Evolutionary conservation across 148 eudicot genomes (phyloP).

Genomic region (Bassia scoparia): DNA sequence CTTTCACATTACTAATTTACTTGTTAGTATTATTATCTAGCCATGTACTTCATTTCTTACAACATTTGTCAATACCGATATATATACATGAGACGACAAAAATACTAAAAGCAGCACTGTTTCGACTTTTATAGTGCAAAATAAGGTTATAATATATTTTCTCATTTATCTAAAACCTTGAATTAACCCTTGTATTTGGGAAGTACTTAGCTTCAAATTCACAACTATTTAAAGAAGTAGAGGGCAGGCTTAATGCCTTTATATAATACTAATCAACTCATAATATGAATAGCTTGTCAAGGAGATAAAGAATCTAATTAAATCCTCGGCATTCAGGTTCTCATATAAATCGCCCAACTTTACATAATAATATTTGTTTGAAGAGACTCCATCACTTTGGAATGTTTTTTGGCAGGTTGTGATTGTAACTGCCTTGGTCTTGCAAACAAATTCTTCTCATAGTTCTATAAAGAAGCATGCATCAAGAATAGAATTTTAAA

Average conservation of each 20-base stretch:
- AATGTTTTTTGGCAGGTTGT: conserved; percentile 21
- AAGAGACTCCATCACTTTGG: conserved; percentile 18
- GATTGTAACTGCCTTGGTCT: conserved; percentile 19
- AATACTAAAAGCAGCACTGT: no score
- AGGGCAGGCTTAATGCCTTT: background rate
- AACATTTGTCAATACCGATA: no score
- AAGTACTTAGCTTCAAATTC: background rate
- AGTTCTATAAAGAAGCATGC: conserved; percentile 17
- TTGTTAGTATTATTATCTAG: no score
- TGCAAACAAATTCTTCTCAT: conserved; percentile 31
- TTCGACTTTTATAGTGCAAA: no score
- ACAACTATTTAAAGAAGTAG: background rate
- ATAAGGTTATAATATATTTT: no score
- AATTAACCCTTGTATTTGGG: background rate
- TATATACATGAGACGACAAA: no score
- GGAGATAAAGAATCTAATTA: conserved; percentile 27
- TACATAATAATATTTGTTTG: conserved; percentile 18
- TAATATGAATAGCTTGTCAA: conserved; percentile 42
- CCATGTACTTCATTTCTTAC: no score
- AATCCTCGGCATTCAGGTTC: conserved; percentile 25
- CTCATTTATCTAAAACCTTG: background rate
- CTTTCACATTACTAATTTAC: no score
- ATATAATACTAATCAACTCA: background rate
- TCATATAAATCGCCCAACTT: conserved; percentile 35
- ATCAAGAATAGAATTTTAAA: conserved; percentile 5